Evolutionary conservation across 495 filamentous ascomycete genomes (phyloP).

Genomic region (Cercophora sp.): DNA sequence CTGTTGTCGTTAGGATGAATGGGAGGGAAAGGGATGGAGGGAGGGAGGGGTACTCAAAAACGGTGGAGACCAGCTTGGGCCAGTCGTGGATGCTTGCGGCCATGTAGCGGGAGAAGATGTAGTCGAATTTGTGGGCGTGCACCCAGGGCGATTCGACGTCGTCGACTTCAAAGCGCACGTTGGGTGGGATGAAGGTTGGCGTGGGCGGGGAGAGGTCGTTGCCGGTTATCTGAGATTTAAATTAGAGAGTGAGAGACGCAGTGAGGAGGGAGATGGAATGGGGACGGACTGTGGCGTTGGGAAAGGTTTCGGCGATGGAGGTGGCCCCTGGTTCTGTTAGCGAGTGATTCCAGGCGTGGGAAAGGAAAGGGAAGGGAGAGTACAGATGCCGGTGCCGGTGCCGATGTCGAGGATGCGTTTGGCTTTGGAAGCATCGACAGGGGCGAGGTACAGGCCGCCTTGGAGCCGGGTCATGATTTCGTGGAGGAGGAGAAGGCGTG

Average conservation of each 20-base stretch:
- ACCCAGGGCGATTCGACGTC: conserved; percentile 58
- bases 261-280: neutral
- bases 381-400: conserved; percentile 32
- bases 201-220: conserved; percentile 50
- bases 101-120: conserved; percentile 58
- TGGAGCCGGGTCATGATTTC: conserved; percentile 10
- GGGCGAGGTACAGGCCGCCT: conserved; percentile 13
- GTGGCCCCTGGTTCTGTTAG: conserved; percentile 18
- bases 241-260: neutral
- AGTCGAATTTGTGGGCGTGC: conserved; percentile 50
- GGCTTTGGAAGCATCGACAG: conserved; percentile 12
- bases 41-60: conserved; percentile 30
- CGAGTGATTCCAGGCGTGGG: neutral
- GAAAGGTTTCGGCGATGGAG: conserved; percentile 9
- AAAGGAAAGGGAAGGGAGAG: neutral
- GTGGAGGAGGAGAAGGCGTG: conserved; percentile 11
- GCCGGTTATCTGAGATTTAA: conserved; percentile 40
- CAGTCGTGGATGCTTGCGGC: conserved; percentile 57
- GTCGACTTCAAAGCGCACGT: conserved; percentile 60
- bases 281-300: neutral
- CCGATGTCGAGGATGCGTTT: conserved; percentile 53
- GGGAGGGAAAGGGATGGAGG: neutral
- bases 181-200: conserved; percentile 56
- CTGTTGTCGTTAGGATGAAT: conserved; percentile 13
- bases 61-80: conserved; percentile 47